Conservation (phyloP, 129 eudicot genomes). For the Saposhnikovia divaricata region DNA sequence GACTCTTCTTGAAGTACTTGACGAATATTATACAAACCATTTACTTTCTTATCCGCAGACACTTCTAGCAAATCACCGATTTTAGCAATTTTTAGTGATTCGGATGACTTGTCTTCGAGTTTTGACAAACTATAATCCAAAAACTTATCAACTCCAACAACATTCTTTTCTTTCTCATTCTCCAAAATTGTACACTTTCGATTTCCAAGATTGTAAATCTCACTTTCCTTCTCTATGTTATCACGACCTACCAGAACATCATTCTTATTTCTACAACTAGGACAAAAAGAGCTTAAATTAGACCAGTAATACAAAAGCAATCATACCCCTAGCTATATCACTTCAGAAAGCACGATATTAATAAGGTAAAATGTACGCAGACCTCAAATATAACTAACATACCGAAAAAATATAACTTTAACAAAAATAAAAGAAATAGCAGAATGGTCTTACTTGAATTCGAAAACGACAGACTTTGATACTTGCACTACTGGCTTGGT, state of each 20-base stretch:
- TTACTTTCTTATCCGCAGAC: slow-evolving; percentile 28
- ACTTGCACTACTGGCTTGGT: slow-evolving; percentile 21
- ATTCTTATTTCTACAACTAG: slow-evolving; percentile 26
- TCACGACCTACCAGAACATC: slow-evolving; percentile 29
- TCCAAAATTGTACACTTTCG: background rate
- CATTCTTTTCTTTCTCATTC: slow-evolving; percentile 6
- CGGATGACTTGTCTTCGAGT: slow-evolving; percentile 31
- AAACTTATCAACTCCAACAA: slow-evolving; percentile 3
- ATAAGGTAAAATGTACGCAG: background rate
- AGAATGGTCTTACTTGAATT: slow-evolving; percentile 39
- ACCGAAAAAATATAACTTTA: too few species aligned
- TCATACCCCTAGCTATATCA: background rate
- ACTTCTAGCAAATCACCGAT: slow-evolving; percentile 17
- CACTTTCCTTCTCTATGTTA: background rate
- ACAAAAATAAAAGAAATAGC: too few species aligned
- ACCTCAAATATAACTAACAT: background rate
- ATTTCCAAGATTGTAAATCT: background rate
- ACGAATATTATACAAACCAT: background rate
- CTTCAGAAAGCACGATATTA: too few species aligned
- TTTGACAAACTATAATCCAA: slow-evolving; percentile 46
- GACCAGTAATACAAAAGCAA: background rate
- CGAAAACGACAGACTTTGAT: slow-evolving; percentile 13
- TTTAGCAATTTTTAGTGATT: background rate
- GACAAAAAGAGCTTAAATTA: background rate
- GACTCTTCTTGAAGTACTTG: slow-evolving; percentile 26